Conservation (phyloP, 2,329 filamentous ascomycete species). For the Incumbomyces lentus region DNA sequence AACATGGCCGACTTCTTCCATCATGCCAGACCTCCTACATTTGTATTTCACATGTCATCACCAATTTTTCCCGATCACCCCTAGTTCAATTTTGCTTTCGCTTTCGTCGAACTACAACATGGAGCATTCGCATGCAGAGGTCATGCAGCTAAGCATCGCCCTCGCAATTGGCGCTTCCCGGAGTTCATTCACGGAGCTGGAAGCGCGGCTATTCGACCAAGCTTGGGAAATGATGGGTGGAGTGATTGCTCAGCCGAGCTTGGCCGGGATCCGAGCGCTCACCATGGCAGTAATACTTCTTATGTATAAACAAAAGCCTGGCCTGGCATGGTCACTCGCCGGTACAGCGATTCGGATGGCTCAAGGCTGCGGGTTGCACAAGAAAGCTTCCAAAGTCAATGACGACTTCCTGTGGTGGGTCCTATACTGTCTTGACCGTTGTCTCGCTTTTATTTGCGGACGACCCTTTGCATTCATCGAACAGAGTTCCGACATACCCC, state of each 20-base stretch:
- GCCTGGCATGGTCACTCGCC: not conserved
- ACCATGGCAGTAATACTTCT: not conserved
- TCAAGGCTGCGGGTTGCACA: slow-evolving; percentile 2
- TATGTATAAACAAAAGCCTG: not conserved
- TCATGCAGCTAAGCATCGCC: slow-evolving; percentile 1
- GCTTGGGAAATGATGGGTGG: slow-evolving; percentile 1
- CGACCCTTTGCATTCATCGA: not conserved
- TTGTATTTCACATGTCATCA: not conserved
- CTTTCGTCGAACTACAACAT: not conserved
- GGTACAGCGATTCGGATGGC: not conserved
- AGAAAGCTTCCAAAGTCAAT: not conserved
- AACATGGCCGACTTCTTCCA: not conserved
- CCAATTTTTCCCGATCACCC: not conserved
- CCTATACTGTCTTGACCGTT: slow-evolving; percentile 1
- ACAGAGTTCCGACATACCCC: not conserved
- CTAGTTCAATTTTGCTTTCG: slow-evolving; percentile 2
- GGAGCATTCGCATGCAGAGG: not conserved
- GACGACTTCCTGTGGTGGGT: not conserved
- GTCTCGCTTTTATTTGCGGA: slow-evolving; percentile 1
- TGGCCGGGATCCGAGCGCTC: not conserved
- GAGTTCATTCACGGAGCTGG: not conserved
- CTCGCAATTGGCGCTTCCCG: not conserved
- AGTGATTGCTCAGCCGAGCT: not conserved
- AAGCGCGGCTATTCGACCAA: not conserved
- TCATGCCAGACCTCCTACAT: not conserved